A percentile compares a stretch with the other conserved stretches of the same genome.
Evolutionary conservation across 805 yeast genomes (phyloP).

Genomic region (Candida arabinofermentans): DNA sequence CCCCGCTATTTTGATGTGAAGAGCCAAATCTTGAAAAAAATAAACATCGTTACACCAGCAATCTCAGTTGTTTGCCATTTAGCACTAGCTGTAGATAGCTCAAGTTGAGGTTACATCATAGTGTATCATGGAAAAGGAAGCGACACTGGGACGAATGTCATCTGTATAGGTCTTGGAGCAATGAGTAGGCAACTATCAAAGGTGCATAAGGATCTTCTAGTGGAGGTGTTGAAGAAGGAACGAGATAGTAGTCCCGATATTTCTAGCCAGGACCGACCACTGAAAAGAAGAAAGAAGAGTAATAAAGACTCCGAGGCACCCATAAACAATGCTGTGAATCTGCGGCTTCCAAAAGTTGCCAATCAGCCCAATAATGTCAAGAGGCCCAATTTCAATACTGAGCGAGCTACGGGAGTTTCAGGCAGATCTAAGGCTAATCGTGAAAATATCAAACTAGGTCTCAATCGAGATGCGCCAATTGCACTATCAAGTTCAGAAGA

Average conservation of each 20-base stretch:
- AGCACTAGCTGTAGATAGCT: background rate
- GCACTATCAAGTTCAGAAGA: background rate
- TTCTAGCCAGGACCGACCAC: slow-evolving; percentile 13
- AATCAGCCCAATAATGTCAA: too few relatives aligned
- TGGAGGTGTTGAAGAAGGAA: slow-evolving; percentile 16
- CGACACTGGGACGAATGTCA: too few relatives aligned
- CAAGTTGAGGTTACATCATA: too few relatives aligned
- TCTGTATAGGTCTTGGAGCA: too few relatives aligned
- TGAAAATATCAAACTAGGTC: background rate
- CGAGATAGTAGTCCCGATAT: background rate
- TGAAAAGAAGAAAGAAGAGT: slow-evolving; percentile 19
- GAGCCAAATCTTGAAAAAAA: too few relatives aligned
- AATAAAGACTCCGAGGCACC: background rate
- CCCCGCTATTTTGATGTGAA: too few relatives aligned
- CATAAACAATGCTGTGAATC: too few relatives aligned
- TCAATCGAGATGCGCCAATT: background rate
- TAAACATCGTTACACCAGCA: background rate
- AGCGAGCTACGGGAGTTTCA: too few relatives aligned
- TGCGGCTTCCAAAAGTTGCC: too few relatives aligned
- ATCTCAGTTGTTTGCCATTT: background rate
- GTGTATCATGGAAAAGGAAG: too few relatives aligned
- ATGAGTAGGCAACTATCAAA: slow-evolving; percentile 15
- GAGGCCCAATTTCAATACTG: too few relatives aligned
- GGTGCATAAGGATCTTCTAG: slow-evolving; percentile 21
- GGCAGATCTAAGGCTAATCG: background rate